Base-by-base conservation (phyloP, 2,329 filamentous ascomycete genomes). In the Apiospora kogelbergensis region DNA sequence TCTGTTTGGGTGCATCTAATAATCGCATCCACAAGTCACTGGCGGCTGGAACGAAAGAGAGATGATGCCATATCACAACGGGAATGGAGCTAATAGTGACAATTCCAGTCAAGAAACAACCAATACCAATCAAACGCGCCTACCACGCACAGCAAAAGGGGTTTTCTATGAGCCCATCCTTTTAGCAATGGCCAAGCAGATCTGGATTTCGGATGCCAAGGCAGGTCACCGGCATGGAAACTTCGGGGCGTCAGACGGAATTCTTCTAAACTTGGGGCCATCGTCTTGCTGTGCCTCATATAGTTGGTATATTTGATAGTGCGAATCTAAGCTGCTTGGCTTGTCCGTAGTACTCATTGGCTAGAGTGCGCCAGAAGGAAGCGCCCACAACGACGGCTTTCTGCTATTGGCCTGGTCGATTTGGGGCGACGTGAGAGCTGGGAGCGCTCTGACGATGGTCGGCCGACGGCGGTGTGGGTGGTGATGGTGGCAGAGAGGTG, bases 121-220 rank as follows among this genome's bases (percentile, higher is more conserved):
- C 53, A 60, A 60, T 60, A 13, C 53, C 53, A 60, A 37, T 60
- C 17, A 13, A 22, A 37, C 22, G 6, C 26, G 17, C n/a, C 48
- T 11, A 33, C 26, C n/a, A n/a, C n/a, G n/a, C n/a, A n/a, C 33
- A 6, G 53, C 30, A 33, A 37, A 60, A 60, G 30, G 30, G 30
- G 46, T 46, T 3, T n/a, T 15, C 24, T 6, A 13, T 30, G 40
- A 42, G 13, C 40, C 40, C 40, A 42, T 42, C 17, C 10, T 42
- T 30, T 30, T n/a, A 33, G 26, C 48, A 30, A 26, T 26, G 26
- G 48, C 48, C 48, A 33, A 57, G 48, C 24, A 57, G 48, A 60
- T 60, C 53, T 60, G 53, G 53, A 37, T 37, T n/a, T 37, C 30
- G 53, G 53, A 60, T 60, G 53, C 53, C 53, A 60, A 60, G 53